Percentiles rank a stretch among this genome's conserved stretches.
These are phyloP conservation scores for Diplocarpon mali DNA, from an alignment of 2,329 filamentous ascomycete species.

Conservation along the genomic window DNA sequence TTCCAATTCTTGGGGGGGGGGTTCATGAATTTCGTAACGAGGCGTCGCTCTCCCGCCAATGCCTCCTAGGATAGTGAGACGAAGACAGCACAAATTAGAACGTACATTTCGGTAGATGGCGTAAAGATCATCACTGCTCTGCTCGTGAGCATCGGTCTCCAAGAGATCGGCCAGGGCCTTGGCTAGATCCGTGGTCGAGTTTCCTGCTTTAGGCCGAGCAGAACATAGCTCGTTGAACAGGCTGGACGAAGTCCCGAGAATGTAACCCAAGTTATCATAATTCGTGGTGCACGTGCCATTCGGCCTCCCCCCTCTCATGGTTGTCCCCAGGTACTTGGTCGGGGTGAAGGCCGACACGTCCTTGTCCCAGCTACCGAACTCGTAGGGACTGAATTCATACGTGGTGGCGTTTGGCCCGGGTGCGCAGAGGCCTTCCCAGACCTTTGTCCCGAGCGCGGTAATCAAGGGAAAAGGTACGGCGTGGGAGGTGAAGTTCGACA, in stretches of 20 bases:
- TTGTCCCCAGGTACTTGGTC: conserved; percentile 48
- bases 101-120: conserved; percentile 33
- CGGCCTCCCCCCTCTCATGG: conserved; percentile 39
- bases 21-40: not conserved
- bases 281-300: conserved; percentile 32
- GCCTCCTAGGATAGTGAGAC: not conserved
- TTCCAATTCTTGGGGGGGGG: not conserved
- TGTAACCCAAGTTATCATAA: conserved; percentile 38
- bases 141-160: conserved; percentile 21
- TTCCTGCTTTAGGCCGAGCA: conserved; percentile 5
- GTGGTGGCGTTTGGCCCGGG: conserved; percentile 42
- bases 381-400: conserved; percentile 55
- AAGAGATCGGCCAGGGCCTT: conserved; percentile 26
- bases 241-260: conserved; percentile 34
- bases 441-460: conserved; percentile 30
- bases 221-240: conserved; percentile 29
- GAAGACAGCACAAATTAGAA: not conserved
- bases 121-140: conserved; percentile 24
- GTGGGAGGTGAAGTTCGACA: conserved; percentile 31
- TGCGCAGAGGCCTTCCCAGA: conserved; percentile 28
- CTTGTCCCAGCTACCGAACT: conserved; percentile 53
- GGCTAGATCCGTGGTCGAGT: conserved; percentile 13
- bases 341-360: conserved; percentile 49
- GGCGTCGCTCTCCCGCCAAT: not conserved
- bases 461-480: conserved; percentile 36